Evolutionary conservation across 1,284 basidiomycete genomes (phyloP).

Genomic region (Phylloboletellus chloephorus): DNA sequence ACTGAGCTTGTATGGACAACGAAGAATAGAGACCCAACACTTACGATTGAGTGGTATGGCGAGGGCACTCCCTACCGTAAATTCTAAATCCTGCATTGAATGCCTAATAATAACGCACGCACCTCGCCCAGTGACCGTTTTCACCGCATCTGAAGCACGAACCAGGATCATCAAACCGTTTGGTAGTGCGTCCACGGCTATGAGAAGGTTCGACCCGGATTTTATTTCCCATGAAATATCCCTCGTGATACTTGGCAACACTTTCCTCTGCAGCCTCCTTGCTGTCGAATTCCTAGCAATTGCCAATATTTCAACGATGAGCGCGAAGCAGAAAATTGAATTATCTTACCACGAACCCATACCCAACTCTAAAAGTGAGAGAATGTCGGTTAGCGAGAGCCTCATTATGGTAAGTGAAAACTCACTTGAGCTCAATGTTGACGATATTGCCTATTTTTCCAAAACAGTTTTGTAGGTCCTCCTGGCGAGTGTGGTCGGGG

Average conservation of each 20-base stretch:
- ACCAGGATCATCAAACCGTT: constrained; percentile 70
- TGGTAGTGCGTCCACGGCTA: constrained; percentile 74
- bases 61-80: constrained; percentile 63
- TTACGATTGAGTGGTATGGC: constrained; percentile 41
- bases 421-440: constrained; percentile 78
- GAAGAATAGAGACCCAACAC: constrained; percentile 24
- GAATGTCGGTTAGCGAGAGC: constrained; percentile 8
- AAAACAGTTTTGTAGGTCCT: constrained; percentile 79
- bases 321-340: neutral
- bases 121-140: constrained; percentile 84
- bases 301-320: neutral
- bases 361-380: constrained; percentile 50
- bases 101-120: constrained; percentile 20
- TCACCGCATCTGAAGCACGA: constrained; percentile 82
- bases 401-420: constrained; percentile 18
- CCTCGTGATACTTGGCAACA: constrained; percentile 79
- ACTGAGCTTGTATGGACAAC: constrained; percentile 2
- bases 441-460: constrained; percentile 74
- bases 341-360: constrained; percentile 74
- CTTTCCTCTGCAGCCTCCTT: constrained; percentile 77
- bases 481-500: constrained; percentile 76
- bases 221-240: constrained; percentile 83
- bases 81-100: constrained; percentile 8
- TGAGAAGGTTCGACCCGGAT: constrained; percentile 80
- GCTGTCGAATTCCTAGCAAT: constrained; percentile 68